These are phyloP conservation scores for Pythium sukuiense DNA, from an alignment of 352 stramenopile species.

Conservation along the genomic window DNA sequence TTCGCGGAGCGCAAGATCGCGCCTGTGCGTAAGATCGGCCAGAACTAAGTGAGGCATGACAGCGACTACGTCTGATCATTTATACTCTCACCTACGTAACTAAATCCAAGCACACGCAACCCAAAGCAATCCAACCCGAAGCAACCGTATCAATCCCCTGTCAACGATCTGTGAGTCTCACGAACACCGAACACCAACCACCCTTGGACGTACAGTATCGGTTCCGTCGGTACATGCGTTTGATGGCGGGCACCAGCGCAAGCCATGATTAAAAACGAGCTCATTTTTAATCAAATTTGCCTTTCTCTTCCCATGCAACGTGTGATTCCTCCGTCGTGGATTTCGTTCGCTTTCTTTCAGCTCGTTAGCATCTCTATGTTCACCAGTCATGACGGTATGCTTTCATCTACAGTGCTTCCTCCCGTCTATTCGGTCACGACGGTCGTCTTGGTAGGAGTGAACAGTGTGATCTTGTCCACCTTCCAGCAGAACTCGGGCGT, in stretches of 20 bases:
- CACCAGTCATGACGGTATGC: no score
- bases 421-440: conserved; percentile 26
- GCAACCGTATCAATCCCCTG: not conserved
- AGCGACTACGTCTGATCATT: conserved; percentile 4
- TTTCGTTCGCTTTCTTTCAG: no score
- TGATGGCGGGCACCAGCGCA: no score
- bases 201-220: no score
- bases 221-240: no score
- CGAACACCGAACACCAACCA: not conserved
- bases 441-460: conserved; percentile 34
- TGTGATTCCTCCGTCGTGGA: no score
- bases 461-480: conserved; percentile 79
- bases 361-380: no score
- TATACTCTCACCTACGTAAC: not conserved
- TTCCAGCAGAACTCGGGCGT: conserved; percentile 82
- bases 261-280: no score
- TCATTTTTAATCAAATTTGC: no score
- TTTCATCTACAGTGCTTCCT: not conserved
- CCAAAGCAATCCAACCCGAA: not conserved
- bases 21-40: conserved; percentile 63
- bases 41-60: conserved; percentile 30
- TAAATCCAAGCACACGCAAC: not conserved
- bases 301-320: no score
- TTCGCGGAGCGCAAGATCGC: conserved; percentile 91
- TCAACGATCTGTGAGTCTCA: not conserved